A percentile compares a stretch with the other conserved stretches of the same genome.
Conservation (phyloP, 305 asterid genomes). For the Galium porrigens region DNA sequence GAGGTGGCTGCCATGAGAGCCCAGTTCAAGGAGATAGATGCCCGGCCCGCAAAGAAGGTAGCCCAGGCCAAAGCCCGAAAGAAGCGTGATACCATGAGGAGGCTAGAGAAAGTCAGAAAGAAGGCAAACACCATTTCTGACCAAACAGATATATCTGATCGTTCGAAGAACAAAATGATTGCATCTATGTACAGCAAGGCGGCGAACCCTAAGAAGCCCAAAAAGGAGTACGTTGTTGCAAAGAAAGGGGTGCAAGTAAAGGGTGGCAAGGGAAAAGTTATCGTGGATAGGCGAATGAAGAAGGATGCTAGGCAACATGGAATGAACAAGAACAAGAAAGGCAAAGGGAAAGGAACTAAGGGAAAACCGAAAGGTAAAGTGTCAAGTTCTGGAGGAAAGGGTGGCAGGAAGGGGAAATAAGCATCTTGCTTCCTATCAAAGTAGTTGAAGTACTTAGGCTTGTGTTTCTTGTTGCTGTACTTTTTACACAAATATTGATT, state of each 20-base stretch:
- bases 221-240: slow-evolving; percentile 81
- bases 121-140: slow-evolving; percentile 84
- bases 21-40: slow-evolving; percentile 69
- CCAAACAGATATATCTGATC: slow-evolving; percentile 59
- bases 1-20: slow-evolving; percentile 70
- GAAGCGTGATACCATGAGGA: slow-evolving; percentile 51
- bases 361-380: slow-evolving; percentile 56
- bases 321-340: slow-evolving; percentile 31
- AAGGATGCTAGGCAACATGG: slow-evolving; percentile 56
- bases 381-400: slow-evolving; percentile 13
- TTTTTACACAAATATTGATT: background rate
- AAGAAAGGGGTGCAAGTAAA: slow-evolving; percentile 86
- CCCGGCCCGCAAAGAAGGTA: slow-evolving; percentile 96
- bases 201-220: slow-evolving; percentile 29
- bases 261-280: slow-evolving; percentile 70
- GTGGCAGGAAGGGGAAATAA: slow-evolving; percentile 8
- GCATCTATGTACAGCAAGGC: slow-evolving; percentile 75
- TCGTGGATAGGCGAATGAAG: slow-evolving; percentile 83
- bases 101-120: slow-evolving; percentile 62
- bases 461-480: background rate
- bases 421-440: background rate
- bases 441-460: background rate
- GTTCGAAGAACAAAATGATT: slow-evolving; percentile 72
- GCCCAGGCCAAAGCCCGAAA: slow-evolving; percentile 87
- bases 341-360: background rate